These are phyloP conservation scores for Jacaranda copaia DNA, from an alignment of 257 asterid species.

Conservation along the genomic window DNA sequence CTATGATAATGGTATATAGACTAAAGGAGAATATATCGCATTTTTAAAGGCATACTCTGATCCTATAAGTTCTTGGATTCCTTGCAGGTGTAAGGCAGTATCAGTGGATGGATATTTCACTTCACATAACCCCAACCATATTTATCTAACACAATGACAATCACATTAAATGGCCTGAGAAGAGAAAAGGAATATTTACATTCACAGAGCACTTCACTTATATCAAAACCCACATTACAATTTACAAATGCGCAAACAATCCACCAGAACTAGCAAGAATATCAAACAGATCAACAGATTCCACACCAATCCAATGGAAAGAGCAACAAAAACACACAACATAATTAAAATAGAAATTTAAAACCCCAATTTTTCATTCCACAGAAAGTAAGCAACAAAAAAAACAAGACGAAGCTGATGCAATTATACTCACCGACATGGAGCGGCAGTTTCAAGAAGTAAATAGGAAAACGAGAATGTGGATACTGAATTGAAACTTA, in stretches of 20 bases:
- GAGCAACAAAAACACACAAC: not conserved
- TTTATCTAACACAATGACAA: not conserved
- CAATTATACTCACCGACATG: constrained; percentile 63
- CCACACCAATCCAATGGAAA: constrained; percentile 22
- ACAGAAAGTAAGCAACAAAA: constrained; percentile 11
- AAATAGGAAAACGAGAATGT: constrained; percentile 10
- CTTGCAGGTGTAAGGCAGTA: not conserved
- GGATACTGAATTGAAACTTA: constrained; percentile 30
- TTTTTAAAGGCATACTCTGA: not conserved
- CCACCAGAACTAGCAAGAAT: constrained; percentile 19
- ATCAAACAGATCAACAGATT: constrained; percentile 34
- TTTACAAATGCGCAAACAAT: not conserved
- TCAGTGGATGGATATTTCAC: constrained; percentile 17
- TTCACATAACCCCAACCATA: not conserved
- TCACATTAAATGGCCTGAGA: not conserved
- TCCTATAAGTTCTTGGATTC: not conserved
- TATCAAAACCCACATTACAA: not conserved
- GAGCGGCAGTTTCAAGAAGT: constrained; percentile 26
- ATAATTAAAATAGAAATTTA: not conserved
- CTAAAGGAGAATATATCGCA: constrained; percentile 2
- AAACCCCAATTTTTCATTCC: not conserved
- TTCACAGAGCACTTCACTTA: constrained; percentile 16
- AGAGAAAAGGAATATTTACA: not conserved
- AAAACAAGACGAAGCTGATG: not conserved
- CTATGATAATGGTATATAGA: not conserved